These are phyloP conservation scores for Hebeloma cylindrosporum DNA, from an alignment of 768 basidiomycete genomes.

Conservation along the genomic window DNA sequence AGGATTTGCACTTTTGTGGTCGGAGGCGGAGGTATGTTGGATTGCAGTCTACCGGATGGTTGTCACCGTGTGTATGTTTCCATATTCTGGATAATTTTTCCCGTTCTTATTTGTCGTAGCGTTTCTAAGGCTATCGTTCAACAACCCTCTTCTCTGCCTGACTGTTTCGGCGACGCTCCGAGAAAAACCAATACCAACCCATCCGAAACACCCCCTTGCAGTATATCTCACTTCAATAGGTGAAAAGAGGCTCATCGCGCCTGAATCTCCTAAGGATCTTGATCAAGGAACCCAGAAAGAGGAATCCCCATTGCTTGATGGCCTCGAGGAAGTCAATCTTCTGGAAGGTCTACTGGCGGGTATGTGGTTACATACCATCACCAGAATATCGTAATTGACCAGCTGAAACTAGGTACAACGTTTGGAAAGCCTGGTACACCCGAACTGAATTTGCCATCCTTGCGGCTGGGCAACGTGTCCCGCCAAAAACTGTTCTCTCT, in stretches of 20 bases:
- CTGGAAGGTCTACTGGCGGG: slow-evolving; percentile 66
- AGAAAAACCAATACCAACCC: slow-evolving; percentile 60
- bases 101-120: slow-evolving; percentile 41
- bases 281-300: slow-evolving; percentile 37
- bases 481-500: slow-evolving; percentile 69
- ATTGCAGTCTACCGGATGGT: slow-evolving; percentile 77
- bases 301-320: slow-evolving; percentile 47
- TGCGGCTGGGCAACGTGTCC: slow-evolving; percentile 66
- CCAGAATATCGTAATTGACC: too few relatives aligned
- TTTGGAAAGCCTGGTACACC: slow-evolving; percentile 33
- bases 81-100: neutral
- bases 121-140: slow-evolving; percentile 66
- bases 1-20: slow-evolving; percentile 67
- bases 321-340: slow-evolving; percentile 56
- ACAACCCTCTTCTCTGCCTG: slow-evolving; percentile 78
- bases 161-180: slow-evolving; percentile 88
- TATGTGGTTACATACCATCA: too few relatives aligned
- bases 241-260: slow-evolving; percentile 35
- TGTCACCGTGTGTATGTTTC: slow-evolving; percentile 72
- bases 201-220: slow-evolving; percentile 44
- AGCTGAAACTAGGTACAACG: slow-evolving; percentile 40
- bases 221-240: slow-evolving; percentile 38
- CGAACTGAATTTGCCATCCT: slow-evolving; percentile 58
- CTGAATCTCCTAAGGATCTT: slow-evolving; percentile 28
- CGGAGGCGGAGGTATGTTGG: slow-evolving; percentile 61